Evolutionary conservation across 495 filamentous ascomycete species (phyloP).

Genomic region (Penicillium verhagenii): DNA sequence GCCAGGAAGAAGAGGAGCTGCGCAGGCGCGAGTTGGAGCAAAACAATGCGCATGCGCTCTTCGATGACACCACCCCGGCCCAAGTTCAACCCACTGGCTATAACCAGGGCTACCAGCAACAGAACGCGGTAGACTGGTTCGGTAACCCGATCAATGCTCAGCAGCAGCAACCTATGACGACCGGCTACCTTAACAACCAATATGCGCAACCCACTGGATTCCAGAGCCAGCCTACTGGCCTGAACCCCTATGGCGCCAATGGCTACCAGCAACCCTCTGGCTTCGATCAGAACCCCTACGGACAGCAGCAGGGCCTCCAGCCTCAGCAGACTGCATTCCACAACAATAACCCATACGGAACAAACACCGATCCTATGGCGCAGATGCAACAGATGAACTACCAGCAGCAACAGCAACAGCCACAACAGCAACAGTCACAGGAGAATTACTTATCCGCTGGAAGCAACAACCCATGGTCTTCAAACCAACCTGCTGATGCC

Average conservation of each 20-base stretch:
- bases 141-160: conserved; percentile 85
- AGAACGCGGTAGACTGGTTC: conserved; percentile 91
- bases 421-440: conserved; percentile 57
- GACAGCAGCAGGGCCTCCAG: conserved; percentile 51
- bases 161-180: conserved; percentile 70
- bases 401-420: conserved; percentile 52
- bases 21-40: conserved; percentile 87
- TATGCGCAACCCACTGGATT: conserved; percentile 73
- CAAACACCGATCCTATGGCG: conserved; percentile 31
- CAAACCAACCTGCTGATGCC: conserved; percentile 41
- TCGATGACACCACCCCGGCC: conserved; percentile 75
- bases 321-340: conserved; percentile 73
- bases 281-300: conserved; percentile 59
- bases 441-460: conserved; percentile 65
- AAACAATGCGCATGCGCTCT: conserved; percentile 79
- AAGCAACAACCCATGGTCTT: conserved; percentile 77
- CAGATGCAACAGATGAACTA: conserved; percentile 41
- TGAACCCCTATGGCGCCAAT: conserved; percentile 62
- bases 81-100: conserved; percentile 80
- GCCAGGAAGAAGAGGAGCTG: conserved; percentile 90
- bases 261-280: conserved; percentile 64
- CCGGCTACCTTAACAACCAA: conserved; percentile 82
- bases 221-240: conserved; percentile 63
- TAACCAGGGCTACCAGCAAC: conserved; percentile 97
- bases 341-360: conserved; percentile 66